These are phyloP conservation scores for Tolypocladium album DNA, from an alignment of 2,329 filamentous ascomycete genomes.

Conservation along the genomic window DNA sequence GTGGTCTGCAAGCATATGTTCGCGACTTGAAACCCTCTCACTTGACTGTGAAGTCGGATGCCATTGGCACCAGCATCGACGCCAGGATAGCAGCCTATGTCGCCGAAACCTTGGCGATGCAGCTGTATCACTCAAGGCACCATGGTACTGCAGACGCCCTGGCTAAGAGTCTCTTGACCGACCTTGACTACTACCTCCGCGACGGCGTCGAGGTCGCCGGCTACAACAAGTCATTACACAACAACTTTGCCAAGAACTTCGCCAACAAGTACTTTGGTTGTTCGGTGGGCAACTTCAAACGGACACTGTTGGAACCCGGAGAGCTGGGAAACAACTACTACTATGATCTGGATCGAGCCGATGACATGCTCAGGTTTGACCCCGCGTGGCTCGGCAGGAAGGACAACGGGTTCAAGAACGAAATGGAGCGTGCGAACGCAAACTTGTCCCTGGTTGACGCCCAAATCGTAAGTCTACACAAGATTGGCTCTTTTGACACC, in stretches of 20 bases:
- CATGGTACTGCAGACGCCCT: slow-evolving; percentile 54
- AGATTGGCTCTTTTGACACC: background rate
- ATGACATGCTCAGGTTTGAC: slow-evolving; percentile 67
- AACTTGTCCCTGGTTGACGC: slow-evolving; percentile 90
- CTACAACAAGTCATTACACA: slow-evolving; percentile 82
- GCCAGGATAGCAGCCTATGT: slow-evolving; percentile 70
- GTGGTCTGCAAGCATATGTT: slow-evolving; percentile 61
- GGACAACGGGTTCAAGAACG: slow-evolving; percentile 65
- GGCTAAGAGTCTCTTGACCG: slow-evolving; percentile 59
- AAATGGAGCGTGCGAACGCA: slow-evolving; percentile 78
- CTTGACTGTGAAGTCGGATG: slow-evolving; percentile 41
- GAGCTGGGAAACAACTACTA: slow-evolving; percentile 69
- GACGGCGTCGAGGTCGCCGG: slow-evolving; percentile 68
- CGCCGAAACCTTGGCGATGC: slow-evolving; percentile 82
- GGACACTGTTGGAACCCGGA: slow-evolving; percentile 54
- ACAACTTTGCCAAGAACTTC: slow-evolving; percentile 78
- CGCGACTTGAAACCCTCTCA: slow-evolving; percentile 42
- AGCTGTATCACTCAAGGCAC: slow-evolving; percentile 77
- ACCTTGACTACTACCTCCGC: slow-evolving; percentile 69
- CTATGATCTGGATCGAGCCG: slow-evolving; percentile 69
- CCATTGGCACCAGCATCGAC: slow-evolving; percentile 47
- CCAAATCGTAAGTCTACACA: slow-evolving; percentile 51
- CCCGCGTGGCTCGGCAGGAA: slow-evolving; percentile 61
- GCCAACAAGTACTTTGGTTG: slow-evolving; percentile 64
- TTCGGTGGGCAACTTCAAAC: slow-evolving; percentile 68